Evolutionary conservation across 768 basidiomycete genomes (phyloP).

Genomic region (Amanita polypyramis): DNA sequence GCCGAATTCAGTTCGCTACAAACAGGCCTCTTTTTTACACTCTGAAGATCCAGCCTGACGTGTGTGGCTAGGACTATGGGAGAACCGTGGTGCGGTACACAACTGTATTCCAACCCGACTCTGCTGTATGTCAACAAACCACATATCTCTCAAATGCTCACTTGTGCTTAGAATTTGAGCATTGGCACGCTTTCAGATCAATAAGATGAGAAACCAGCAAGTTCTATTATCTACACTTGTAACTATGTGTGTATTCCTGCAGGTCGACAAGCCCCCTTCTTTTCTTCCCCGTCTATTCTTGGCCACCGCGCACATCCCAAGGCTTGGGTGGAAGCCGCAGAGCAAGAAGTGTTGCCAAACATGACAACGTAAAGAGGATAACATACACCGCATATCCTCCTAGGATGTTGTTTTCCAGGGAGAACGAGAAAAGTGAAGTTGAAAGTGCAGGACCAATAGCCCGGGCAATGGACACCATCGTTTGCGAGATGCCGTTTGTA

Average conservation of each 20-base stretch:
- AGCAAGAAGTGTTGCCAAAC: slow-evolving; percentile 26
- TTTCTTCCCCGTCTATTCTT: neutral
- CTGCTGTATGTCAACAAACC: too few relatives aligned
- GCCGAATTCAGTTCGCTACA: too few relatives aligned
- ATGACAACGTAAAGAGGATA: slow-evolving; percentile 25
- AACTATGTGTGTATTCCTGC: neutral
- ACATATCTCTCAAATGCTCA: too few relatives aligned
- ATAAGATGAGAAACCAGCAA: too few relatives aligned
- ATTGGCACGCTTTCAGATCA: slow-evolving; percentile 16
- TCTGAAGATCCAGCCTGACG: neutral
- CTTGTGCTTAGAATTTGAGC: too few relatives aligned
- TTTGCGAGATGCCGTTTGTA: slow-evolving; percentile 48
- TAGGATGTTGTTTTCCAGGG: slow-evolving; percentile 35
- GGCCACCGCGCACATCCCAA: slow-evolving; percentile 21
- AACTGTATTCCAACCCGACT: too few relatives aligned
- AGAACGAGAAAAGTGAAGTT: slow-evolving; percentile 44
- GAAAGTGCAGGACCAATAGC: slow-evolving; percentile 42
- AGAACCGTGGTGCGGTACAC: too few relatives aligned
- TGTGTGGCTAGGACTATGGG: slow-evolving; percentile 19
- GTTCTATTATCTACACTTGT: too few relatives aligned
- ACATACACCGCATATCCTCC: slow-evolving; percentile 43
- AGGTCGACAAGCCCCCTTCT: neutral
- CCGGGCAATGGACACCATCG: slow-evolving; percentile 33
- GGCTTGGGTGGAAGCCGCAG: slow-evolving; percentile 27
- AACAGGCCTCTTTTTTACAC: neutral